Evolutionary conservation across 768 basidiomycete genomes (phyloP), one percentile per base, ranked within the genome.

Genomic region (Artomyces pyxidatus): DNA sequence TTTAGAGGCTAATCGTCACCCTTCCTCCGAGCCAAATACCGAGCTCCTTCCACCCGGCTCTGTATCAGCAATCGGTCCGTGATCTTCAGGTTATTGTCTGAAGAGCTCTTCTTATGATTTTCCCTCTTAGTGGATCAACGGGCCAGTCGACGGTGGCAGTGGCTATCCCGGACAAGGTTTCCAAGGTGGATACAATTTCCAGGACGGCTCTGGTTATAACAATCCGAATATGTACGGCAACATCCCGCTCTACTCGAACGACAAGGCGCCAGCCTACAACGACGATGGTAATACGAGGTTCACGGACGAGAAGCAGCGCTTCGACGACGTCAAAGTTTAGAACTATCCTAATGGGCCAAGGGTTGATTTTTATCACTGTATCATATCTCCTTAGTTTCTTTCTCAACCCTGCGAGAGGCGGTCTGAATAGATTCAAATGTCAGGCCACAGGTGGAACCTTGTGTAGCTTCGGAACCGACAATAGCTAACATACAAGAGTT

Each of bases 11-110:
- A 23, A 59, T 45, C 17, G 62, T 77, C 39, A 67, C 63, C 4
- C 60, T 72, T 16, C 74, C 76, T 9, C 46, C 62, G 12, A 42
- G 52, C 14, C 55, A 56, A 26, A 58, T 54, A 12, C 56, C 65
- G 4, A 61, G 71, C 27, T 50, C 57, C 16, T 78, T 75, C 57
- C 68, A 73, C 50, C 67, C 68, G 3, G 66, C 70, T 28, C 68
- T 69, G 6, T 63, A 59, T 53, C 63, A 74, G 17, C 77, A 78
- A 8, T 65, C 73, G 6, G 72, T 73, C 53, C 58, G 69, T n/a
- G 32, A 0, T 40, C 4, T 3, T 32, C 35, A 23, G 16, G 12
- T 3, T 26, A 6, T 23, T 16, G 16, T 6, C 12, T 8, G 29
- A 35, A 19, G 26, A 23, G 17, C 14, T n/a, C 25, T 25, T 5